Base-by-base conservation (phyloP, 495 filamentous ascomycete genomes). In the Hyaloscypha finlandica region DNA sequence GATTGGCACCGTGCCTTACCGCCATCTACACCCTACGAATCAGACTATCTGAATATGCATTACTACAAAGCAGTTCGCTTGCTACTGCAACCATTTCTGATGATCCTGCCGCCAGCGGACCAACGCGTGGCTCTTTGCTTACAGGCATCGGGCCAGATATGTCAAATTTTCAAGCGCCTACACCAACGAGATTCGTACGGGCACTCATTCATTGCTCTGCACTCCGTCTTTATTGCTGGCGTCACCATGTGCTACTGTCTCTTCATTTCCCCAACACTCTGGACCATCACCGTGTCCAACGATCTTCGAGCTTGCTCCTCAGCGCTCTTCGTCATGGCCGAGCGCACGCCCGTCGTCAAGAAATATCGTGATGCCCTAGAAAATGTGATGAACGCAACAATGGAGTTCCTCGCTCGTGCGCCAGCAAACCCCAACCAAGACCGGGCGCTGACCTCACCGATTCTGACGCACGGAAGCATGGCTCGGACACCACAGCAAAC, bases 341-440 rank as follows among this genome's bases (percentile, higher is more conserved):
- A 85, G 67, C 78, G 82, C 52, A 81, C 81, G 11, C 75, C 78
- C 12, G 83, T 78, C 77, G 82, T 84, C 1, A 83, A 82, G 63
- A 81, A 83, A 59, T 84, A 84, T 75, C 81, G 83, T 35, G 82
- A 85, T 59, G 80, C 83, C 0, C 83, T 85, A 59, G 83, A 85
- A 56, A 70, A 81, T 0, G 77, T 85, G 3, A 82, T 85, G 37
- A 81, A 83, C 57, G 81, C 83, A 6, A 79, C 82, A 8, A 85
- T 85, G 81, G 82, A 85, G 64, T 84, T 83, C 57, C 69, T 85
- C 0, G 71, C 69, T 48, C 56, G 61, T 33, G 55, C 65, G 22
- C 52, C 63, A 29, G 16, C 29, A 45, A 61, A 57, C 11, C 6
- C 56, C 3, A 25, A 33, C 5, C 61, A 63, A 30, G 62, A 69